These are phyloP conservation scores for Camelina laxa DNA, from an alignment of 345 rosid species.

Conservation along the genomic window DNA sequence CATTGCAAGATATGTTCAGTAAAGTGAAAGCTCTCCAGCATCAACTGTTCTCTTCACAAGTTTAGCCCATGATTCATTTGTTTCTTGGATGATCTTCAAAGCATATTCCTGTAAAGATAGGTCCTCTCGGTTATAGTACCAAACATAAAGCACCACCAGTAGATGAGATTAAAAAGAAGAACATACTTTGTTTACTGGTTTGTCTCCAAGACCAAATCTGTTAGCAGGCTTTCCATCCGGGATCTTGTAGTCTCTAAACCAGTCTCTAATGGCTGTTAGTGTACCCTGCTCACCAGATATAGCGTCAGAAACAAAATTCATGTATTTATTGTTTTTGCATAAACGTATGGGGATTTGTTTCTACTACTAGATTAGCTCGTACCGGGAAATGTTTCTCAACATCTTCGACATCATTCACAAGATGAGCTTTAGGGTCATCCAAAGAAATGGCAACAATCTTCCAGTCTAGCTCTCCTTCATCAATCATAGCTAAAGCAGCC, in stretches of 20 bases:
- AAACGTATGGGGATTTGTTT: slow-evolving; percentile 21
- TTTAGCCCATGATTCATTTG: slow-evolving; percentile 87
- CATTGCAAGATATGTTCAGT: slow-evolving; percentile 36
- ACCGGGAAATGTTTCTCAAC: slow-evolving; percentile 96
- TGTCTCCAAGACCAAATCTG: slow-evolving; percentile 92
- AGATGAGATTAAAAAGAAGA: neutral
- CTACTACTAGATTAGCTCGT: slow-evolving; percentile 25
- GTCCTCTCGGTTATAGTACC: slow-evolving; percentile 3
- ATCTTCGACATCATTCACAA: slow-evolving; percentile 84
- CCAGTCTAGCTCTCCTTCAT: slow-evolving; percentile 99
- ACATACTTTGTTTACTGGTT: slow-evolving; percentile 82
- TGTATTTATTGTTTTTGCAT: neutral
- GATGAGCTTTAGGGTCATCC: slow-evolving; percentile 95
- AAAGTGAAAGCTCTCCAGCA: slow-evolving; percentile 70
- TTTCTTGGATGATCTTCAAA: slow-evolving; percentile 74
- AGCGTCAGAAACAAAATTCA: neutral
- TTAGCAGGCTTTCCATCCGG: slow-evolving; percentile 99
- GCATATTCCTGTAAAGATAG: slow-evolving; percentile 68
- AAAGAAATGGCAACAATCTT: slow-evolving; percentile 90
- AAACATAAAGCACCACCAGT: slow-evolving; percentile 12
- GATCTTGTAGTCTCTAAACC: slow-evolving; percentile 97
- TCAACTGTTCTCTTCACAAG: slow-evolving; percentile 74
- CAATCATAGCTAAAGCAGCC: slow-evolving; percentile 94
- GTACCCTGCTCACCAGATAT: slow-evolving; percentile 66
- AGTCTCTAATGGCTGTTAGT: slow-evolving; percentile 82